Evolutionary conservation across 306 rosid species (phyloP).

Genomic region (Malus orientalis): DNA sequence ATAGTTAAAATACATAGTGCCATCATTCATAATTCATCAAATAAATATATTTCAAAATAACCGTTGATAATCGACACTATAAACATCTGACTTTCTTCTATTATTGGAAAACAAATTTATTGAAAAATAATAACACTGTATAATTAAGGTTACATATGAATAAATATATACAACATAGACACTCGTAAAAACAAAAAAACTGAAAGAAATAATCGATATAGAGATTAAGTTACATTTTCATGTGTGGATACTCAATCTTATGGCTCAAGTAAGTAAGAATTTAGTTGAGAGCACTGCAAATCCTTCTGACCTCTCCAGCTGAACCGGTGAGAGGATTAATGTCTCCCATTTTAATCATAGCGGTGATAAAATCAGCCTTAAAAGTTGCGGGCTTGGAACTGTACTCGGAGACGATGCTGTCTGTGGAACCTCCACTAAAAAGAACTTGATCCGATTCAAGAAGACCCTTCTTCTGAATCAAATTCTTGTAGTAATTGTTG

Average conservation of each 20-base stretch:
- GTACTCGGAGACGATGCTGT: constrained; percentile 18
- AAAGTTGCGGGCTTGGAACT: constrained; percentile 3
- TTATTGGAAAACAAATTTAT: too few relatives aligned
- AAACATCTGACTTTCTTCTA: too few relatives aligned
- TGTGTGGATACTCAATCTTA: background rate
- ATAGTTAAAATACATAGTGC: too few relatives aligned
- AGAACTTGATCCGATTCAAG: constrained; percentile 36
- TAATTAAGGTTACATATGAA: too few relatives aligned
- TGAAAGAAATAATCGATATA: background rate
- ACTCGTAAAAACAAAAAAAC: too few relatives aligned
- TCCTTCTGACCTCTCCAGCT: constrained; percentile 17
- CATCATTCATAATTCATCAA: too few relatives aligned
- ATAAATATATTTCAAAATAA: too few relatives aligned
- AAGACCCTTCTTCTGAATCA: constrained; percentile 51
- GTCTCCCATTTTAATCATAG: constrained; percentile 27
- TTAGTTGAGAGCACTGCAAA: constrained; percentile 20
- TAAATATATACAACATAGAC: background rate
- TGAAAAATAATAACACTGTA: too few relatives aligned
- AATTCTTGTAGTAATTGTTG: constrained; percentile 46
- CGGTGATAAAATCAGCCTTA: constrained; percentile 11
- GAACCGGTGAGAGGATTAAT: constrained; percentile 17
- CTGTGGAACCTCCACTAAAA: constrained; percentile 22
- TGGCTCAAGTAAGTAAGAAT: background rate
- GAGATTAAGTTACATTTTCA: too few relatives aligned
- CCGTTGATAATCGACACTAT: too few relatives aligned